A percentile compares a stretch with the other conserved stretches of the same genome.
Evolutionary conservation across 441 rosid genomes (phyloP).

Genomic region (Gossypium trilobum): DNA sequence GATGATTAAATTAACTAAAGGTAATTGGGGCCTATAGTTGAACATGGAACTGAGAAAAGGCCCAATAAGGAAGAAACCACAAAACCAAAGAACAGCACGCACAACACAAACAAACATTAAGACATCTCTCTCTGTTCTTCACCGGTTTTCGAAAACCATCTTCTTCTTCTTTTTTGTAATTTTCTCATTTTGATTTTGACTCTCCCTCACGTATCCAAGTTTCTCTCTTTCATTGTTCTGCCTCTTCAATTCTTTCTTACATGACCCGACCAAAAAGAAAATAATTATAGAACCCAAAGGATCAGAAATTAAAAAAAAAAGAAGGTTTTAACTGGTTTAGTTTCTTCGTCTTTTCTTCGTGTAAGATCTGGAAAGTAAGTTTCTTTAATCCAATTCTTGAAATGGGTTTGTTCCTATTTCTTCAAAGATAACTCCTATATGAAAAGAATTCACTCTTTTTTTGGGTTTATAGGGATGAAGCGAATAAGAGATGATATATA

Average conservation of each 20-base stretch:
- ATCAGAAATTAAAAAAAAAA: background rate
- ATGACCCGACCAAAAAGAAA: too few relatives aligned
- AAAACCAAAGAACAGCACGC: too few relatives aligned
- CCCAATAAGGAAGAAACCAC: too few relatives aligned
- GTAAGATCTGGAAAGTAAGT: background rate
- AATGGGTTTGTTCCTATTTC: background rate
- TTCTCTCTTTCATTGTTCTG: background rate
- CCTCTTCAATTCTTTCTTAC: background rate
- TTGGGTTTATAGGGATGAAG: background rate
- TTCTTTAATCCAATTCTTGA: background rate
- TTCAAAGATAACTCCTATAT: background rate
- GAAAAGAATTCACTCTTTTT: background rate
- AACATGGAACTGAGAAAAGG: too few relatives aligned
- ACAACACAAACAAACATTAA: too few relatives aligned
- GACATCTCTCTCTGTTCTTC: too few relatives aligned
- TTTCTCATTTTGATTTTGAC: slow-evolving; percentile 8
- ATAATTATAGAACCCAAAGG: background rate
- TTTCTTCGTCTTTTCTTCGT: background rate
- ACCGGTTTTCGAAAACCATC: too few relatives aligned
- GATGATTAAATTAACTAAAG: too few relatives aligned
- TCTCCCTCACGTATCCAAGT: slow-evolving; percentile 5
- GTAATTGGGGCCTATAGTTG: too few relatives aligned
- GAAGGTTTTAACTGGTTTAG: background rate
- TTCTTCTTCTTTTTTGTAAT: too few relatives aligned
- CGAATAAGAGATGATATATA: background rate